Evolutionary conservation across 2,329 filamentous ascomycete species (phyloP).

Genomic region (Diaporthe ampelina): DNA sequence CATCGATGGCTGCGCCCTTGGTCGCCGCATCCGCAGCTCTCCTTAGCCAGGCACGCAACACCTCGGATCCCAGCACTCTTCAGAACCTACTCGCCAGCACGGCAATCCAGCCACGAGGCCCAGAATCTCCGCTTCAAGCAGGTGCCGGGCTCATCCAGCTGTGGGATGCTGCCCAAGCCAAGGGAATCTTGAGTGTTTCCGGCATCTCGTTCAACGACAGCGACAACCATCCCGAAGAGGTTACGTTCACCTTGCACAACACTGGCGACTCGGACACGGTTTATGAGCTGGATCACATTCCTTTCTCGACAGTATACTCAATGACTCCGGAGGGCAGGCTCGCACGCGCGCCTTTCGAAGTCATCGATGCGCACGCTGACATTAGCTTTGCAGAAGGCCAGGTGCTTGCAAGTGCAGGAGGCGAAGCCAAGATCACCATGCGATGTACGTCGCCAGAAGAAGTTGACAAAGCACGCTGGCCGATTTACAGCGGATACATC

Average conservation of each 20-base stretch:
- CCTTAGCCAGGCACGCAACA: conserved; percentile 6
- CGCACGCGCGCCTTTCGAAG: background rate
- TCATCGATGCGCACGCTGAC: background rate
- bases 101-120: background rate
- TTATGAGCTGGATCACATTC: background rate
- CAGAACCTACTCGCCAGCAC: conserved; percentile 6
- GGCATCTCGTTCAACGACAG: conserved; percentile 14
- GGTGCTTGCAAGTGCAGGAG: background rate
- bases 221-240: conserved; percentile 1
- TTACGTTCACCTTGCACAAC: background rate
- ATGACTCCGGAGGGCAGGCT: background rate
- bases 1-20: background rate
- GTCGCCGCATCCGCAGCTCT: conserved; percentile 9
- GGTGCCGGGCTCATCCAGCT: conserved; percentile 8
- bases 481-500: conserved; percentile 10
- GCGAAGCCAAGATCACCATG: background rate
- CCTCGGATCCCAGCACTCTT: background rate
- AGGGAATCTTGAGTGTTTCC: background rate
- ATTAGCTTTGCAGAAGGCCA: conserved; percentile 5
- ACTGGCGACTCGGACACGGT: background rate
- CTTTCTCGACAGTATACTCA: background rate
- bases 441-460: background rate
- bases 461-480: background rate
- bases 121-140: background rate
- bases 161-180: conserved; percentile 7